Evolutionary conservation across 768 basidiomycete genomes (phyloP).

Genomic region (Auricularia sp.): DNA sequence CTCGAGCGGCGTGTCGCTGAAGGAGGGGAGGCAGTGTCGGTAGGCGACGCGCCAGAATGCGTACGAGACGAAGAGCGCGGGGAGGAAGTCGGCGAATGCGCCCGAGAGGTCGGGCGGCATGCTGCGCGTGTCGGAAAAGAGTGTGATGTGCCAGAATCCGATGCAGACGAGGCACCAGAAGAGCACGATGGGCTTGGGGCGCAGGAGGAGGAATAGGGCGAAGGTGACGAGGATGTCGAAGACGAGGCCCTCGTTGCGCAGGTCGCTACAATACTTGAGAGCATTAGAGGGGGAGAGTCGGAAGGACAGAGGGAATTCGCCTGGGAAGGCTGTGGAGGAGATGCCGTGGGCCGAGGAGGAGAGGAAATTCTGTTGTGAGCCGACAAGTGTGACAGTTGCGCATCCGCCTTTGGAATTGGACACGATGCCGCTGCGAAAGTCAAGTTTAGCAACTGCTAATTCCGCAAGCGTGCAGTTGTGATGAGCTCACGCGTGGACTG

Average conservation of each 20-base stretch:
- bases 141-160: constrained; percentile 74
- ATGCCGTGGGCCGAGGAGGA: constrained; percentile 52
- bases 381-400: constrained; percentile 53
- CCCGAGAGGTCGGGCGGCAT: constrained; percentile 58
- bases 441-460: not conserved
- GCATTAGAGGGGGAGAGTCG: constrained; percentile 39
- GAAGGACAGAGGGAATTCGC: constrained; percentile 63
- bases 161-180: constrained; percentile 76
- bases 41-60: constrained; percentile 69
- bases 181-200: constrained; percentile 55
- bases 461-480: not conserved
- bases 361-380: constrained; percentile 61
- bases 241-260: constrained; percentile 57
- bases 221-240: constrained; percentile 63
- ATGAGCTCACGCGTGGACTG: constrained; percentile 59
- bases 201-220: constrained; percentile 59
- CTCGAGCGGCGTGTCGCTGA: constrained; percentile 60
- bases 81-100: constrained; percentile 72
- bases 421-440: constrained; percentile 45
- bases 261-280: constrained; percentile 55
- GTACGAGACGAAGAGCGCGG: constrained; percentile 66
- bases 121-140: constrained; percentile 65
- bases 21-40: constrained; percentile 64
- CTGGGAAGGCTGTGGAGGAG: constrained; percentile 61
- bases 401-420: constrained; percentile 66